Evolutionary conservation across 495 filamentous ascomycete genomes (phyloP).

Genomic region (Penicillium goetzii): DNA sequence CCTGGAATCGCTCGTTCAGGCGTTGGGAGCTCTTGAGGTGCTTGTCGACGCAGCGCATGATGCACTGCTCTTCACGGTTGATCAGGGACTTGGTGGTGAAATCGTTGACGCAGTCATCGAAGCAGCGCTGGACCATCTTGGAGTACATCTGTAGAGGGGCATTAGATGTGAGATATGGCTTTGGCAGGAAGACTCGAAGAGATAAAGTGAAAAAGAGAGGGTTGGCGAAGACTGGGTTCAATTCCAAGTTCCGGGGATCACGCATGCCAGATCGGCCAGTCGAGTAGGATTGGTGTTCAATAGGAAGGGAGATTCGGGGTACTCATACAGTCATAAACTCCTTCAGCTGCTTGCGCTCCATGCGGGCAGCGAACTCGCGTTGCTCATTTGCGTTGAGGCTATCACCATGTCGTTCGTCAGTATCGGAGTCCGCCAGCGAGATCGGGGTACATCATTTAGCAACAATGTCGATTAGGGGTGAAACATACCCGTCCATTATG

Average conservation of each 20-base stretch:
- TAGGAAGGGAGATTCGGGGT: neutral
- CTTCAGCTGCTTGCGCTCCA: slow-evolving; percentile 97
- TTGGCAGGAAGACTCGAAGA: neutral
- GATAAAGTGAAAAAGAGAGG: neutral
- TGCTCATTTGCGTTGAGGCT: slow-evolving; percentile 80
- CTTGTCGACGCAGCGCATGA: slow-evolving; percentile 94
- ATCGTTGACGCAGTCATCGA: slow-evolving; percentile 95
- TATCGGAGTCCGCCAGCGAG: neutral
- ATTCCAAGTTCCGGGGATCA: neutral
- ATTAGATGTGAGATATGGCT: slow-evolving; percentile 6
- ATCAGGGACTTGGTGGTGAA: slow-evolving; percentile 96
- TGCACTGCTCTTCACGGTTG: slow-evolving; percentile 82
- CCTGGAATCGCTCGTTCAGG: slow-evolving; percentile 88
- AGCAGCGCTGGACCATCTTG: slow-evolving; percentile 92
- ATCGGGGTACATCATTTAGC: neutral
- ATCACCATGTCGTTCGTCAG: slow-evolving; percentile 1
- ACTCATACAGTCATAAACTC: slow-evolving; percentile 90
- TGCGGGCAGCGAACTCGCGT: slow-evolving; percentile 85
- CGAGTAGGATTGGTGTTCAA: neutral
- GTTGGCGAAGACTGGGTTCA: neutral
- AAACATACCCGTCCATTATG: slow-evolving; percentile 52
- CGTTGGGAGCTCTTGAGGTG: slow-evolving; percentile 85
- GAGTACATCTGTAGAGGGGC: slow-evolving; percentile 80
- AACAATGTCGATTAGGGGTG: neutral
- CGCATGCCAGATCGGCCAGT: neutral